Conservation (phyloP, 345 rosid genomes). For the Hibiscus mutabilis region DNA sequence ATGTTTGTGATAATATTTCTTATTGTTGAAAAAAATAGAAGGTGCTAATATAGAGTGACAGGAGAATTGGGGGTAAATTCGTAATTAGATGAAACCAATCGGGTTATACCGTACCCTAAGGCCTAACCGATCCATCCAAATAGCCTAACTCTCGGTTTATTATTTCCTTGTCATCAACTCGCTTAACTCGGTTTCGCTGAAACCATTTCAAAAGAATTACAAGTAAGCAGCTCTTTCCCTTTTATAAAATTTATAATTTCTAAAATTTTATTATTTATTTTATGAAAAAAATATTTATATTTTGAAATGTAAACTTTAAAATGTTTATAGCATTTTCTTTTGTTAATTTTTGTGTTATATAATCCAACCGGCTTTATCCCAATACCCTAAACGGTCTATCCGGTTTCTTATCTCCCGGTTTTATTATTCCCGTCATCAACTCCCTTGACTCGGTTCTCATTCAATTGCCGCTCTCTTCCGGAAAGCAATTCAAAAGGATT, state of each 20-base stretch:
- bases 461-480: constrained; percentile 17
- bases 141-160: neutral
- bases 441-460: constrained; percentile 9
- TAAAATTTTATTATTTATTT: neutral
- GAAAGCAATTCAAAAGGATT: constrained; percentile 5
- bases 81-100: neutral
- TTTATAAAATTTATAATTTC: neutral
- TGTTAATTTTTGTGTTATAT: neutral
- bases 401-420: constrained; percentile 8
- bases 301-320: neutral
- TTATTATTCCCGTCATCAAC: constrained; percentile 4
- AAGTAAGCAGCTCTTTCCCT: constrained; percentile 10
- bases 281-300: too few species aligned
- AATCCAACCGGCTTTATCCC: constrained; percentile 6
- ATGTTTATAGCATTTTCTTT: neutral
- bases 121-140: constrained; percentile 8
- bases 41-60: too few species aligned
- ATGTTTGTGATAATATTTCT: too few species aligned
- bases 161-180: neutral
- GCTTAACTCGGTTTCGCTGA: neutral
- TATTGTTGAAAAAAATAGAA: too few species aligned
- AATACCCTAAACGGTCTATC: constrained; percentile 11
- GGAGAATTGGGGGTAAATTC: neutral
- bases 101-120: neutral
- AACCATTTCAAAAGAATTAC: neutral